Conservation (phyloP, 2,329 filamentous ascomycete genomes). For the Phoma sp. region DNA sequence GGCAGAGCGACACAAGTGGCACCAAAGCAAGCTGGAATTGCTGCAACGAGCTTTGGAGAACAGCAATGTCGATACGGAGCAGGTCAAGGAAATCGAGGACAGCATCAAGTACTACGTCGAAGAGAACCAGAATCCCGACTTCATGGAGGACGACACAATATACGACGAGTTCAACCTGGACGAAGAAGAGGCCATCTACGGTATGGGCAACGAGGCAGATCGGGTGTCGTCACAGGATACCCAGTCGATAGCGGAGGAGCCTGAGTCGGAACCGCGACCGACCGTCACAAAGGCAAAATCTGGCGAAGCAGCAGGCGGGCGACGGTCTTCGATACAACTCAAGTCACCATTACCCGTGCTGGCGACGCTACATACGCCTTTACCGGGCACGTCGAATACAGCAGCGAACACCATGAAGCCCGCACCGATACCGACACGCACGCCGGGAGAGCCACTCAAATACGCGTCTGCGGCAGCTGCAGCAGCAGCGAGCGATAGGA, state of each 20-base stretch:
- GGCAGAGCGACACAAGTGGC: slow-evolving; percentile 95
- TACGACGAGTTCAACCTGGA: slow-evolving; percentile 94
- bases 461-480: slow-evolving; percentile 96
- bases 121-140: slow-evolving; percentile 86
- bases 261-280: slow-evolving; percentile 63
- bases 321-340: slow-evolving; percentile 85
- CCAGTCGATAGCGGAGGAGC: slow-evolving; percentile 88
- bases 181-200: slow-evolving; percentile 88
- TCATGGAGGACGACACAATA: slow-evolving; percentile 90
- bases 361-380: slow-evolving; percentile 82
- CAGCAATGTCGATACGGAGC: slow-evolving; percentile 83
- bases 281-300: slow-evolving; percentile 61
- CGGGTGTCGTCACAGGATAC: slow-evolving; percentile 93
- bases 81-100: slow-evolving; percentile 88
- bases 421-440: slow-evolving; percentile 80
- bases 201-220: slow-evolving; percentile 80
- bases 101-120: slow-evolving; percentile 94
- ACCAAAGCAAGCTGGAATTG: slow-evolving; percentile 89
- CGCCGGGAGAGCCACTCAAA: slow-evolving; percentile 88
- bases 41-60: slow-evolving; percentile 91
- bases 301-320: slow-evolving; percentile 64
- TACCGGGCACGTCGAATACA: slow-evolving; percentile 66
- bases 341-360: slow-evolving; percentile 94
- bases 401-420: slow-evolving; percentile 82
- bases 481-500: slow-evolving; percentile 88